Evolutionary conservation across 176 grass and related monocot species (phyloP), one percentile per base, ranked within the genome.

Genomic region (Tuctoria greenei): DNA sequence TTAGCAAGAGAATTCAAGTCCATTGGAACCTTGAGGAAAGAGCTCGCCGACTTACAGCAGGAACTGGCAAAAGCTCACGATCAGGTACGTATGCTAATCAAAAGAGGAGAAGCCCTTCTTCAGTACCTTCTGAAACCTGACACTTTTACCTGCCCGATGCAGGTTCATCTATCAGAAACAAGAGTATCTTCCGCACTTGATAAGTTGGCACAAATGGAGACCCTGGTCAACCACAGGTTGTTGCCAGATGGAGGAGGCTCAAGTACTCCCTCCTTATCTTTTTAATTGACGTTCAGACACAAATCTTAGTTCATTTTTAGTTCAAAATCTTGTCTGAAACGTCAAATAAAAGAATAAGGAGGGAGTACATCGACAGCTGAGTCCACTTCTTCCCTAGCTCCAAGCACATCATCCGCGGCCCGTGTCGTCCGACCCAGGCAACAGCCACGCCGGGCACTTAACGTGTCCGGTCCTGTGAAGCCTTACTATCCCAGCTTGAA

Each of bases 1-100:
- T 71, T 95, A 76, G 95, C 89, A 5, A 93, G 91, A 13, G 95
- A 95, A 4, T 90, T 99, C 55, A 99, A 99, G 82, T 99, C 95
- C 1, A 86, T 99, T 16, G 89, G 71, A 62, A 95, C 85, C 44
- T 84, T 99, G 85, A 99, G 90, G 82, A 99, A 95, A 69, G 95
- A 99, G 42, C 92, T 99, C 4, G 91, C 73, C 4, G 91, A 74
- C 13, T 74, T 99, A 18, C 91, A 99, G 81, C 72, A 86, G 75
- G 91, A 99, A 26, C 74, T 95, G 20, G 35, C 47, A 40, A 68
- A 88, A 61, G 89, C 95, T 52, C 95, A 99, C 75, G 81, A 73
- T 69, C 85, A 95, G 95, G n/a, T n/a, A n/a, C n/a, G 95, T 99
- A 77, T 69, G n/a, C 35, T 75, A 60, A 1, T 23, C 8, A 62